These are phyloP conservation scores for Blastocrithidia nonstop DNA, from an alignment of 208 protist species.

Conservation along the genomic window DNA sequence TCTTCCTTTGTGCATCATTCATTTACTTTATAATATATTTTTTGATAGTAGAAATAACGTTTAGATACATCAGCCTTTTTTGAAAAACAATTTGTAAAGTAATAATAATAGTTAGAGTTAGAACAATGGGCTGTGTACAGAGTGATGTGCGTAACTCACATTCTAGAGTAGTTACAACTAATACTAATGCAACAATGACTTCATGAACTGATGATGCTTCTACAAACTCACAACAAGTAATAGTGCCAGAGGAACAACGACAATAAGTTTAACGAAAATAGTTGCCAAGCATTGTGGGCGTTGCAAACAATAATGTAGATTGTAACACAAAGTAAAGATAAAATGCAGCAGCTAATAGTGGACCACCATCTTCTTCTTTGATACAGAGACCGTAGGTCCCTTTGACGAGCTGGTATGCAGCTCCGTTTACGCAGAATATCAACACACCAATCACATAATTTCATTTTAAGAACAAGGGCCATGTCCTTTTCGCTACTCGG, in stretches of 20 bases:
- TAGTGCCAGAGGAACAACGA: neutral
- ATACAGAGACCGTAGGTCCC: conserved; percentile 17
- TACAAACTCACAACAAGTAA: neutral
- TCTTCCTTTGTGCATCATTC: too few species aligned
- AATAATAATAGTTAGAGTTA: too few species aligned
- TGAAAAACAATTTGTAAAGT: too few species aligned
- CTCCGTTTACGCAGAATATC: conserved; percentile 17
- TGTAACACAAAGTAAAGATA: too few species aligned
- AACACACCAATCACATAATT: conserved; percentile 22
- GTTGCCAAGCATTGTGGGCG: neutral
- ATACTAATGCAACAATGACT: neutral
- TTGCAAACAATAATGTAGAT: too few species aligned
- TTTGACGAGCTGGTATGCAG: conserved; percentile 44
- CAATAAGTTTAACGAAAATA: neutral
- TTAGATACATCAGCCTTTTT: too few species aligned
- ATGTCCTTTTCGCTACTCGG: conserved; percentile 35
- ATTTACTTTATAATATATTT: too few species aligned
- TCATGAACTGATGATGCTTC: too few species aligned
- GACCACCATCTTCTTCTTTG: neutral
- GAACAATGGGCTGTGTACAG: conserved; percentile 13
- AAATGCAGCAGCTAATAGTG: too few species aligned
- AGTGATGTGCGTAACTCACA: conserved; percentile 7
- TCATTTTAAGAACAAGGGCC: conserved; percentile 28
- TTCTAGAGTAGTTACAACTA: neutral
- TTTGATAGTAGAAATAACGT: too few species aligned